Evolutionary conservation across 2,329 filamentous ascomycete species (phyloP), one percentile per base, ranked within the genome.

Genomic region (Alternaria ventricosa): DNA sequence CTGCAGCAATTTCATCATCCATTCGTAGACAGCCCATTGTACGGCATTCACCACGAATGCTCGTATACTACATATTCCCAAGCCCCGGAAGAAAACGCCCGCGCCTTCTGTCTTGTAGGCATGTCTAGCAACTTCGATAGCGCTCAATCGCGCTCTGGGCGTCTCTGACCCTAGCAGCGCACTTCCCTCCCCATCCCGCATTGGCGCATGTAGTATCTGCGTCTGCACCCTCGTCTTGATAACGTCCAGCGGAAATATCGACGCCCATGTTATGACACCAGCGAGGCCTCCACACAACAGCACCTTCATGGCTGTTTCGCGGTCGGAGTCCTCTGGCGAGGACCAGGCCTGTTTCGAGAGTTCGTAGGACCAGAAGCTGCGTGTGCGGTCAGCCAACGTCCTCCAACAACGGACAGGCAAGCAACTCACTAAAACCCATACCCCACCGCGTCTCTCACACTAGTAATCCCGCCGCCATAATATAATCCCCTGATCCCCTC

Each of bases 21-120:
- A 93, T 81, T 97, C 94, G 77, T 97, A 97, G 6, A 93, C 88
- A 23, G 91, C 91, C 94, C 94, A 98, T 82, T 90, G 88, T n/a
- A 93, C 91, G 3, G 95, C 94, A 82, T 97, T 97, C 43, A 97
- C 95, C 56, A 97, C 83, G 78, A 98, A 97, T 0, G 95, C 95
- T 70, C 95, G 85, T 9, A 92, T 81, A 79, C 92, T 96, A 79
- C 95, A 98, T 30, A 97, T 85, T 1, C 89, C 88, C 45, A 98
- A 79, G 2, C 92, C 93, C 79, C 92, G 87, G 82, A 95, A 96
- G 84, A 96, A 96, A 25, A 93, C 92, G 53, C 86, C 84, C 43
- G 90, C 80, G 33, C 90, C 90, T 82, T 96, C 93, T 6, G 85
- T 89, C 63, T 84, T 84, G 75, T 95, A 97, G 1, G 90, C 87